Evolutionary conservation across 768 basidiomycete species (phyloP).

Genomic region (Xerocomus spinulosus): DNA sequence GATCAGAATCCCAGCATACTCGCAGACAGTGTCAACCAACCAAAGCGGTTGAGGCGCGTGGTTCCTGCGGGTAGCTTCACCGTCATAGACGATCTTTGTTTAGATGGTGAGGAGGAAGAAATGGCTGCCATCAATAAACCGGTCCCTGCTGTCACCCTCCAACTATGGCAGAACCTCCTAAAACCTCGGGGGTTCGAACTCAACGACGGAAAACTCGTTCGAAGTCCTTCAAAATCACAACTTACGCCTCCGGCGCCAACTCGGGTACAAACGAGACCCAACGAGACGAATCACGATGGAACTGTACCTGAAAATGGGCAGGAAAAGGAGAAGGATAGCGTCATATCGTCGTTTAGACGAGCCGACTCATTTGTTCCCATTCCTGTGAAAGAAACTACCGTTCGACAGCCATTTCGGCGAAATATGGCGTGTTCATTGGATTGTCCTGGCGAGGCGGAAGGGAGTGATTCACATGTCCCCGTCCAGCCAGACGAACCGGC

Average conservation of each 20-base stretch:
- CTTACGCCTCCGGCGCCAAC: slow-evolving; percentile 13
- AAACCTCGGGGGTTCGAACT: slow-evolving; percentile 64
- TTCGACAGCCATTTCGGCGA: slow-evolving; percentile 46
- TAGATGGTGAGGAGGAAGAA: slow-evolving; percentile 44
- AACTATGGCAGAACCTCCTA: slow-evolving; percentile 69
- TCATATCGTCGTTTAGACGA: slow-evolving; percentile 59
- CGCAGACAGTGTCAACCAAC: slow-evolving; percentile 11
- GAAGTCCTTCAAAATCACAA: slow-evolving; percentile 52
- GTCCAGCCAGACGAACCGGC: not conserved
- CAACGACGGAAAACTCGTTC: slow-evolving; percentile 50
- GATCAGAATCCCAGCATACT: slow-evolving; percentile 12
- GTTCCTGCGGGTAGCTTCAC: slow-evolving; percentile 16
- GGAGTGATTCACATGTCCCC: slow-evolving; percentile 8
- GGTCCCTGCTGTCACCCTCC: slow-evolving; percentile 57
- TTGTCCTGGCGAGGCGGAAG: slow-evolving; percentile 15
- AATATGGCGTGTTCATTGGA: slow-evolving; percentile 26
- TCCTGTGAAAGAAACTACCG: slow-evolving; percentile 19
- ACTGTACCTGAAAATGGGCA: slow-evolving; percentile 3
- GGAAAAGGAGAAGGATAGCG: slow-evolving; percentile 27
- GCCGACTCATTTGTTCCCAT: slow-evolving; percentile 58
- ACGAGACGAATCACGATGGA: not conserved
- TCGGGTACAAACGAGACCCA: slow-evolving; percentile 9
- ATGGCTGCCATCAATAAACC: slow-evolving; percentile 54
- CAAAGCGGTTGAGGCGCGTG: slow-evolving; percentile 15
- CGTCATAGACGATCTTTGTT: slow-evolving; percentile 17